phyloP scores from a whole-genome alignment of 345 rosid species.

The Eucalyptus marginata region DNA sequence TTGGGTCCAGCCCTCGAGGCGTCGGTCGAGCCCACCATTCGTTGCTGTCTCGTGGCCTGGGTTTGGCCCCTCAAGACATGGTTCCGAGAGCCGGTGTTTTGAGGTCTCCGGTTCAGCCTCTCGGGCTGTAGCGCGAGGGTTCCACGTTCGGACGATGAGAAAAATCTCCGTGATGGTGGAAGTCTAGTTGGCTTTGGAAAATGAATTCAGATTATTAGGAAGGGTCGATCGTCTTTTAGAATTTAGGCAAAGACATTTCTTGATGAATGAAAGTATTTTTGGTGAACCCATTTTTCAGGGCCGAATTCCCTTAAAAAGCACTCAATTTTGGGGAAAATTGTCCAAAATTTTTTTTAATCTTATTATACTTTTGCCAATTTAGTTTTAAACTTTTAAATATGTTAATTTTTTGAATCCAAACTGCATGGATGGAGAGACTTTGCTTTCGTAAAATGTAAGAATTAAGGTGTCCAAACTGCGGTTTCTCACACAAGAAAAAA shows the following conservation, averaged over 20 bases:
- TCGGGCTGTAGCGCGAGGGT: neutral
- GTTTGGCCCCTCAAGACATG: too few species aligned
- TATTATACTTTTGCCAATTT: too few species aligned
- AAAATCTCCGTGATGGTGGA: neutral
- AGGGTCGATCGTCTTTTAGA: neutral
- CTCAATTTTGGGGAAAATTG: neutral
- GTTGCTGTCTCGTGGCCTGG: too few species aligned
- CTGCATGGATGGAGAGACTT: neutral
- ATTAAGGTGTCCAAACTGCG: too few species aligned
- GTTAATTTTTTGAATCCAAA: fast-evolving
- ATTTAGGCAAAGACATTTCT: neutral
- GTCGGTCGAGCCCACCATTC: too few species aligned
- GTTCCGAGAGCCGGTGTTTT: too few species aligned
- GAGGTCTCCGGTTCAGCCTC: neutral
- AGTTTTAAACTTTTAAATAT: fast-evolving
- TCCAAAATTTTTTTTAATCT: too few species aligned
- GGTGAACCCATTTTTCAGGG: neutral
- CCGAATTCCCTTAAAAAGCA: neutral
- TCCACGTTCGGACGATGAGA: neutral
- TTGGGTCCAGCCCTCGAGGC: too few species aligned
- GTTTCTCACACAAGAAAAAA: too few species aligned
- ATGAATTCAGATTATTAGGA: neutral
- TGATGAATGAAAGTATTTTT: neutral
- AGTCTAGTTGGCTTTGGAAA: neutral
- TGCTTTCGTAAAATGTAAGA: neutral